Percentiles rank a stretch among this genome's conserved stretches.
These are phyloP conservation scores for Neurospora africana DNA, from an alignment of 495 filamentous ascomycete species.

Conservation along the genomic window DNA sequence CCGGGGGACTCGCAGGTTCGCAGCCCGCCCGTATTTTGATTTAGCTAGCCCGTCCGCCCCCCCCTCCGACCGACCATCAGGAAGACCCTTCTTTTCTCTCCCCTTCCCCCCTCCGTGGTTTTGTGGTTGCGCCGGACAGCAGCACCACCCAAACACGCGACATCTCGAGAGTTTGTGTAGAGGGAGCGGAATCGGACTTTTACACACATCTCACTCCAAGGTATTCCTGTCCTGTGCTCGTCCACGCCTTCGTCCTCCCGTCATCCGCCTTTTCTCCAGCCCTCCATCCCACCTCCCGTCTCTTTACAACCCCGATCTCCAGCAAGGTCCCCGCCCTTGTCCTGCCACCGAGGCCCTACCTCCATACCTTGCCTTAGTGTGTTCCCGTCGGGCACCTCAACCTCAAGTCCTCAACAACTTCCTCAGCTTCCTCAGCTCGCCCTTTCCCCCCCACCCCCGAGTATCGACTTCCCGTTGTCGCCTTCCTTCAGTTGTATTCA, in stretches of 20 bases:
- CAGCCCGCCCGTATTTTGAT: slow-evolving; percentile 10
- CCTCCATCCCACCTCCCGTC: not conserved
- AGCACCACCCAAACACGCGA: slow-evolving; percentile 4
- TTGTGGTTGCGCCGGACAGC: slow-evolving; percentile 8
- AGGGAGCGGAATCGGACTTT: not conserved
- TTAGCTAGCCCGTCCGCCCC: slow-evolving; percentile 11
- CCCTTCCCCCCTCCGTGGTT: slow-evolving; percentile 2
- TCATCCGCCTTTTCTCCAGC: not conserved
- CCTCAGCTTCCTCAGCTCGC: not conserved
- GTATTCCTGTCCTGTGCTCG: not conserved
- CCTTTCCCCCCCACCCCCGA: not conserved
- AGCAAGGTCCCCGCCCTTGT: not conserved
- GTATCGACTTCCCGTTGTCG: not conserved
- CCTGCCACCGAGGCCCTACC: not conserved
- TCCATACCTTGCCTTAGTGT: not conserved
- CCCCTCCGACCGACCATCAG: not conserved
- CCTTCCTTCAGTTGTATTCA: slow-evolving; percentile 2
- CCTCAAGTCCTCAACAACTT: not conserved
- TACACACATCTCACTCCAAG: not conserved
- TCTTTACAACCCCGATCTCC: not conserved
- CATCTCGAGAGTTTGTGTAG: not conserved
- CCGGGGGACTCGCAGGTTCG: slow-evolving; percentile 7
- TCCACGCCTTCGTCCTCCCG: not conserved
- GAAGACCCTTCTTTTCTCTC: slow-evolving; percentile 5
- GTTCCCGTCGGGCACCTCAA: not conserved